These are phyloP conservation scores for Boletus rubropictus DNA, from an alignment of 768 basidiomycete genomes.

Conservation along the genomic window DNA sequence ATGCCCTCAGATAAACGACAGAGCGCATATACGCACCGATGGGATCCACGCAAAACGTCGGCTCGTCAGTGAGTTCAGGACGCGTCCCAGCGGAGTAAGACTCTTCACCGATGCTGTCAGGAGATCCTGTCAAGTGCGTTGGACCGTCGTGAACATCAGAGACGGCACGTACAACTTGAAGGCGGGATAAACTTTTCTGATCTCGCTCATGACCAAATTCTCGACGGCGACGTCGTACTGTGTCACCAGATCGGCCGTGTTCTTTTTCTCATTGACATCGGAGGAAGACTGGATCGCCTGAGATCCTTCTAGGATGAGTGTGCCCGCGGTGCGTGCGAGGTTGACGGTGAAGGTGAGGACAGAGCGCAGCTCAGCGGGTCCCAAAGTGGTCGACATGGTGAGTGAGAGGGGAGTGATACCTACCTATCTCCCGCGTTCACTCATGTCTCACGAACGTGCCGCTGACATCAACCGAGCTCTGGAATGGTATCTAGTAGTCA, in stretches of 20 bases:
- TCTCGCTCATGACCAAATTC: constrained; percentile 68
- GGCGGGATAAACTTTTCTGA: constrained; percentile 58
- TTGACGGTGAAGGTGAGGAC: constrained; percentile 63
- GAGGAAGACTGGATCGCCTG: constrained; percentile 60
- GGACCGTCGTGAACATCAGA: neutral
- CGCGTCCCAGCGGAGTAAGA: constrained; percentile 74
- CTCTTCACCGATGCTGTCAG: constrained; percentile 85
- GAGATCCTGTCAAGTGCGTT: neutral
- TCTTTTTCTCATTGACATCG: constrained; percentile 79
- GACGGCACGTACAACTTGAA: constrained; percentile 71
- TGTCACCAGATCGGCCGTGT: constrained; percentile 90
- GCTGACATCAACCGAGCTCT: too few relatives aligned
- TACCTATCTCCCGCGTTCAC: neutral
- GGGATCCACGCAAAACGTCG: constrained; percentile 95
- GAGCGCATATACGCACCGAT: constrained; percentile 53
- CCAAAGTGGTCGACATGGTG: constrained; percentile 32
- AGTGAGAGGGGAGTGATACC: neutral
- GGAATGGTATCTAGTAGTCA: neutral
- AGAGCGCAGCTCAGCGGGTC: constrained; percentile 43
- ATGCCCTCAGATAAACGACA: neutral
- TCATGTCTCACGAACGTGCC: constrained; percentile 2
- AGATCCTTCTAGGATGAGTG: constrained; percentile 70
- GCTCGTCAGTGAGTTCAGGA: constrained; percentile 71
- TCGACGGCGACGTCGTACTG: constrained; percentile 92
- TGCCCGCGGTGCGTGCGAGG: constrained; percentile 74